Base-by-base conservation (phyloP, 176 grass and related monocot genomes). In the Metroxylon sagu region DNA sequence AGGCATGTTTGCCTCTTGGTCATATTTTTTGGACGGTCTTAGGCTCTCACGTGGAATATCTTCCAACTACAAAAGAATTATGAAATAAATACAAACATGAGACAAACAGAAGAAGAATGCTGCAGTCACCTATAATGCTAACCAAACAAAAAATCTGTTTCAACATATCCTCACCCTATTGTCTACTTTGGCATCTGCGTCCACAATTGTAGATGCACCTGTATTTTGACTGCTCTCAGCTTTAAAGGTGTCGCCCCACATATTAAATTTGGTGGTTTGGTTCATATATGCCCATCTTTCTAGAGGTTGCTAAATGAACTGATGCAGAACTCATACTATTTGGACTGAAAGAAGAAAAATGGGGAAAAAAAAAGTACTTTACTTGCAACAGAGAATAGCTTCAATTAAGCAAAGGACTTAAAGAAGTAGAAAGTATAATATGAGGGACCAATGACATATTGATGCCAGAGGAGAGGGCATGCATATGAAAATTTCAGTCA, bases 221-320 rank as follows among this genome's bases (percentile, higher is more conserved):
- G 88, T 92, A 57, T 78, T 80, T 50, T 89, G 93, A 66, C 79
- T 77, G 66, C 62, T 74, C 27, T 81, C 79, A 14, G 86, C 73
- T 70, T 88, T 87, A 61, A 83, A 98, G 3, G 73, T 48, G 16
- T 92, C 78, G 39, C 51, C 67, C 93, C 93, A 98, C 70, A 98
- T 76, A 48, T 61, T 61, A 49, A 49, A 74, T 69, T 10, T 80
- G 82, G 23, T 59, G 78, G 26, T 76, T 69, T 50, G 76, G 56
- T 58, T 81, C 79, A 64, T 89, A 96, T 25, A 82, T 48, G 18
- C 76, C 93, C 62, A 93, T 93, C 59, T 74, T 59, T 61, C 79
- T 48, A 0, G 82, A 83, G 52, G 68, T 71, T 59, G 73, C 81
- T 19, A 81, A 93, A 64, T 92, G 94, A 79, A 74, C 53, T 48